Evolutionary conservation across 371 early-diverging fungal genomes (phyloP), one percentile per base, ranked within the genome.

Genomic region (Mortierella polycephala): DNA sequence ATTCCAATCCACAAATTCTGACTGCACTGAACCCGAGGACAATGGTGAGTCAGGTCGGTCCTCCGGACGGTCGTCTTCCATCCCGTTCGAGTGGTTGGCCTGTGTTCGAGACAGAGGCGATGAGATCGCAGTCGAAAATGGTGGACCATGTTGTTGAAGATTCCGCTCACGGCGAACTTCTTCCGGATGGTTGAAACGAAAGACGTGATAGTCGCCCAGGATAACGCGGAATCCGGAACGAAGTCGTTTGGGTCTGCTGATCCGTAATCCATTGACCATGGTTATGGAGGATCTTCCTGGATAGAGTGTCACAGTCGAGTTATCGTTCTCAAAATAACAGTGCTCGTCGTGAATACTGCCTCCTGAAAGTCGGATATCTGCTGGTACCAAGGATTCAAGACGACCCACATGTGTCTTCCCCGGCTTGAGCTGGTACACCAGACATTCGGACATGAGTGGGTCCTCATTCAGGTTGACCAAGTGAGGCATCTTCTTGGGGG

Each of bases 381-480:
- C 88, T 0, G 69, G 76, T 1, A 59, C 62, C 2, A 84, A 66
- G 7, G 84, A 83, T 30, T 86, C 90, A 23, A 85, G 76, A 30
- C 85, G 75, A 20, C 96, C 97, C 2, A 95, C 93, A 0, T 82
- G 75, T 0, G 95, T 95, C 10, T 77, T 75, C 5, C 96, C 96
- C 5, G 89, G 89, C 57, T 93, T 93, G 61, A 97, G 85, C 61
- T 93, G 92, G 79, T 96, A 96, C 54, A 97, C 90, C 16, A 97
- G 82, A 60, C 96, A 95, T 77, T 97, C 95, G 7, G 93, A 92
- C 93, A 95, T 92, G 53, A 93, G 88, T 16, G 96, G 95, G 77
- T 97, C 95, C 67, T 96, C 96, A 75, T 93, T 95, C 57, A 96
- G 83, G 65, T 96, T 97, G 62, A 96, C 91, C 56, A 97, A 83